Percentiles rank a stretch among this genome's conserved stretches.
These are phyloP conservation scores for Ilex asprella DNA, from an alignment of 257 asterid species.

Conservation along the genomic window DNA sequence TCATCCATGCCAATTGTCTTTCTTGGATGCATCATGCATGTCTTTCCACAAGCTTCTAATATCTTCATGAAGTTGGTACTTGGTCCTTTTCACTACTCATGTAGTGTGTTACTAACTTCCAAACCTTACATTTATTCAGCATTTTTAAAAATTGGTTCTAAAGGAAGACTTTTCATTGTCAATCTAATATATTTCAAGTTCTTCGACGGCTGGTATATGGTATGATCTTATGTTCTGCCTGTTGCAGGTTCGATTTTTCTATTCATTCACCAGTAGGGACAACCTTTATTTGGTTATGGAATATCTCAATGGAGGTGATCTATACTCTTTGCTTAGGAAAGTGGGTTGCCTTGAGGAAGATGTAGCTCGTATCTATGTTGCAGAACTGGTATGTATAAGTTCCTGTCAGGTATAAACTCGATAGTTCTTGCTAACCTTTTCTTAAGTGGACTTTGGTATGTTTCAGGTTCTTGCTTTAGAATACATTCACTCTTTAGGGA, in stretches of 20 bases:
- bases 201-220: conserved; percentile 8
- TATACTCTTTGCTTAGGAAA: conserved; percentile 73
- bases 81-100: no score
- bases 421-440: conserved; percentile 13
- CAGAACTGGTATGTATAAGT: conserved; percentile 68
- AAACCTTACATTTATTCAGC: neutral
- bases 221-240: conserved; percentile 15
- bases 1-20: neutral
- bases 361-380: conserved; percentile 72
- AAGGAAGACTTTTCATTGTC: neutral
- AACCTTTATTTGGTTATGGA: conserved; percentile 97
- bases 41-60: neutral
- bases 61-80: neutral
- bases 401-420: conserved; percentile 11
- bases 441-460: conserved; percentile 17
- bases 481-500: conserved; percentile 91
- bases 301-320: conserved; percentile 94
- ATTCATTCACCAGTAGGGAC: conserved; percentile 87
- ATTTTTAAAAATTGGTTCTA: neutral
- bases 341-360: conserved; percentile 84
- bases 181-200: conserved; percentile 5
- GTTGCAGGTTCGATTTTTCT: conserved; percentile 84
- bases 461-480: conserved; percentile 93
- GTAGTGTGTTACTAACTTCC: no score
- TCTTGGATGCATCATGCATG: neutral